Base-by-base conservation (phyloP, 2,329 filamentous ascomycete species). In the Falciphora oryzae region DNA sequence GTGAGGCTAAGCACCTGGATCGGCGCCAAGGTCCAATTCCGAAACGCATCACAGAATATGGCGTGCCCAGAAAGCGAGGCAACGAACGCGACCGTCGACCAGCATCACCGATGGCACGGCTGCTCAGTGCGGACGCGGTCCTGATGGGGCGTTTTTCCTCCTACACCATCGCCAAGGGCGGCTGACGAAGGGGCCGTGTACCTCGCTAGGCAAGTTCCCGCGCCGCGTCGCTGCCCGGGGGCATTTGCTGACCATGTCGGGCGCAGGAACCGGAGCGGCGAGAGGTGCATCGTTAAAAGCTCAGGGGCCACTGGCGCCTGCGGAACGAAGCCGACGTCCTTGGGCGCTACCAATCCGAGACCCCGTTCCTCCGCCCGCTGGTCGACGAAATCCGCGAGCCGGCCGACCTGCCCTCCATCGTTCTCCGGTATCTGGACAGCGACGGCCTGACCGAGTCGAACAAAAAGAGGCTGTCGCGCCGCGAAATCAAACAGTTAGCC, bases 281-380 rank as follows among this genome's bases (percentile, higher is more conserved):
- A 70, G 63, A 66, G 62, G 35, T 70, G 66, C 63, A 70, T 71
- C 38, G 66, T 70, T 58, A 73, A 70, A 63, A 69, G 68, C 63
- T 71, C 62, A 60, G 66, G n/a, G 66, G 66, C 65, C 68, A 71
- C 59, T 71, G 65, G 69, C 68, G 66, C 16, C 63, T 71, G 22
- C 61, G 62, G 63, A 72, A 72, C 59, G 71, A 75, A 75, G 67
- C 70, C 65, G 66, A 67, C 25, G 63, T 72, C 59, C 67, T 71
- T 22, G 68, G 67, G 63, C 67, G 64, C 61, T 70, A 68, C 64
- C 69, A 71, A 66, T 53, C 61, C 31, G 28, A 67, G 59, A 69
- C 67, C 1, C 67, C 64, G 14, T 70, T 67, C 64, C 61, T 71
- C 35, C 69, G 70, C 50, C 71, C 70, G 14, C 61, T 71, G 28